Conservation (phyloP, 805 yeast species). For the Nakazawaea ambrosiae region DNA sequence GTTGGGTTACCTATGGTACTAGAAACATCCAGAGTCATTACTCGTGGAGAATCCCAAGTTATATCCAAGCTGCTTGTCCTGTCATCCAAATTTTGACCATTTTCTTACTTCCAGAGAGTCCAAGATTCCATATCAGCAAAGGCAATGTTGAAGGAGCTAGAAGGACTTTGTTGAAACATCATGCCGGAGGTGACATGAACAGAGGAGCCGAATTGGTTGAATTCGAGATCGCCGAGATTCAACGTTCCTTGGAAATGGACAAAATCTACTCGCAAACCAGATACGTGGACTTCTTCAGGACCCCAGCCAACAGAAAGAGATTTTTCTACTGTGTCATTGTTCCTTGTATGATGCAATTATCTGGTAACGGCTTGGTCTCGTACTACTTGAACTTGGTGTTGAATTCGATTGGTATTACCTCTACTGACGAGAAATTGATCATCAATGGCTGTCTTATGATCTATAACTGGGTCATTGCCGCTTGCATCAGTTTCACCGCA, state of each 20-base stretch:
- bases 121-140: conserved; percentile 34
- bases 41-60: conserved; percentile 24
- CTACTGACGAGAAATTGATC: conserved; percentile 33
- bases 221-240: conserved; percentile 33
- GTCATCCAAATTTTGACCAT: conserved; percentile 22
- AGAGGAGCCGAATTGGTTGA: conserved; percentile 21
- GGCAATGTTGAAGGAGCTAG: conserved; percentile 35
- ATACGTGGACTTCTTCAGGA: conserved; percentile 31
- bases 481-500: conserved; percentile 23
- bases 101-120: conserved; percentile 40
- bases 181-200: conserved; percentile 29
- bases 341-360: conserved; percentile 34
- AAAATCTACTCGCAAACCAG: conserved; percentile 24
- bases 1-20: conserved; percentile 45
- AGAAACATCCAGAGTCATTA: conserved; percentile 4
- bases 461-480: conserved; percentile 32
- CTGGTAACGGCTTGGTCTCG: conserved; percentile 47
- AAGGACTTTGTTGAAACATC: conserved; percentile 28
- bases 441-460: conserved; percentile 45
- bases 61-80: conserved; percentile 30
- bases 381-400: conserved; percentile 44
- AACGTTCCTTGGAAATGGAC: conserved; percentile 33
- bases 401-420: conserved; percentile 45
- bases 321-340: conserved; percentile 26
- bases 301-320: conserved; percentile 35